Conservation (phyloP, 306 rosid genomes). For the Trifolium dubium region DNA sequence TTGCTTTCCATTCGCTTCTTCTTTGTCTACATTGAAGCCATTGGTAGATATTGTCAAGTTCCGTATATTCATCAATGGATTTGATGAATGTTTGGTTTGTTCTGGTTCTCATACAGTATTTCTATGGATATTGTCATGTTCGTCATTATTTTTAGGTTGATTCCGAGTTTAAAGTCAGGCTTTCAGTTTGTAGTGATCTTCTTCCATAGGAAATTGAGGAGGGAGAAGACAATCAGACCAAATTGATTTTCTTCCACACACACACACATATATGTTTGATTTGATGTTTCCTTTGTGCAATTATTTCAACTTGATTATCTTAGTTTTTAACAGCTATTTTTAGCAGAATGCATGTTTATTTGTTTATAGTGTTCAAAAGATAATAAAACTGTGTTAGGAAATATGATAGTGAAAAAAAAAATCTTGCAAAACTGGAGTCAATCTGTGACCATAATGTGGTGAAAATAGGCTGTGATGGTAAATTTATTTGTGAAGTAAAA, state of each 20-base stretch:
- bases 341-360: constrained; percentile 24
- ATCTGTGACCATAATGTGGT: constrained; percentile 8
- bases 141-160: neutral
- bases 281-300: neutral
- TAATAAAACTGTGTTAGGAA: neutral
- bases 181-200: neutral
- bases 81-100: constrained; percentile 24
- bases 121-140: too few species aligned
- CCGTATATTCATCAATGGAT: neutral
- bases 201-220: neutral
- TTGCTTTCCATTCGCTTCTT: constrained; percentile 15
- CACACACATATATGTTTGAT: too few species aligned
- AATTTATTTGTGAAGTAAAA: constrained; percentile 13
- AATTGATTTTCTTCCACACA: neutral
- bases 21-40: neutral
- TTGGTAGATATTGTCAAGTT: constrained; percentile 18
- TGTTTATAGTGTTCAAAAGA: neutral
- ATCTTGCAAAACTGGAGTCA: constrained; percentile 3
- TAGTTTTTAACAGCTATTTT: neutral
- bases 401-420: constrained; percentile 7
- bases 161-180: neutral
- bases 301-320: neutral
- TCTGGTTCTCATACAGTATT: neutral
- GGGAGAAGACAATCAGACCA: neutral
- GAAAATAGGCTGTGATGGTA: constrained; percentile 6